phyloP scores from a whole-genome alignment of 1,284 basidiomycete species.

The Schizophyllum amplum region DNA sequence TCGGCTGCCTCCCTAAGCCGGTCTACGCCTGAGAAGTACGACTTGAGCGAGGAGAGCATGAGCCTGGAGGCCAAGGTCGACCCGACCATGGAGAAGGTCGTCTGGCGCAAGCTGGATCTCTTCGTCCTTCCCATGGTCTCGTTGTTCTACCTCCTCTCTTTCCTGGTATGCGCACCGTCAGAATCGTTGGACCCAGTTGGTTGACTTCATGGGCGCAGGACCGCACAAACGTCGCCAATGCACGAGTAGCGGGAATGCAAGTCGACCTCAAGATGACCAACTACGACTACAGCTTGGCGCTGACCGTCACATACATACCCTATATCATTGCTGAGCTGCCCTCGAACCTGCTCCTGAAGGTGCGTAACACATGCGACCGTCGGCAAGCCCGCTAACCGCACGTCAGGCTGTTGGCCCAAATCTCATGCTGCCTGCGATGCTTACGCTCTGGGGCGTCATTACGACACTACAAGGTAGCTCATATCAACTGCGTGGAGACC shows the following conservation, averaged over 20 bases:
- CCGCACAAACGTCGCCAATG: conserved; percentile 31
- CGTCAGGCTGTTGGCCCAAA: conserved; percentile 45
- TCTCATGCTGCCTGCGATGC: conserved; percentile 44
- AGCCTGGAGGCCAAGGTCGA: conserved; percentile 12
- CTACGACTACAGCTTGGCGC: conserved; percentile 25
- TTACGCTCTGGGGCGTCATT: conserved; percentile 50
- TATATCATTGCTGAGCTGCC: conserved; percentile 56
- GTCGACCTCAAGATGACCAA: conserved; percentile 27
- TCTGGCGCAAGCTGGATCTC: conserved; percentile 42
- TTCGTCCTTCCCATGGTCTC: conserved; percentile 39
- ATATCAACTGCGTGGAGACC: neutral
- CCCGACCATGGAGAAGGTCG: conserved; percentile 22
- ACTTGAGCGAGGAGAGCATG: conserved; percentile 14
- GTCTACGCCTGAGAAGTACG: conserved; percentile 7
- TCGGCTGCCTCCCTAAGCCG: neutral
- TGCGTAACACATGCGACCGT: conserved; percentile 13
- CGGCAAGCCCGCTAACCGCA: neutral
- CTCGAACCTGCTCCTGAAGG: conserved; percentile 49
- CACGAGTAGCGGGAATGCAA: conserved; percentile 35
- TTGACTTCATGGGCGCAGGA: conserved; percentile 15
- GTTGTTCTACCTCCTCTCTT: conserved; percentile 43
- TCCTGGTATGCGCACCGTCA: conserved; percentile 29
- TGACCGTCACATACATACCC: conserved; percentile 40
- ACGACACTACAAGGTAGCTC: conserved; percentile 42
- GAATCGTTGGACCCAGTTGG: neutral